A percentile compares a stretch with the other conserved stretches of the same genome.
These are phyloP conservation scores for Cryptococcus deneoformans DNA, from an alignment of 1,284 basidiomycete genomes.

Conservation along the genomic window DNA sequence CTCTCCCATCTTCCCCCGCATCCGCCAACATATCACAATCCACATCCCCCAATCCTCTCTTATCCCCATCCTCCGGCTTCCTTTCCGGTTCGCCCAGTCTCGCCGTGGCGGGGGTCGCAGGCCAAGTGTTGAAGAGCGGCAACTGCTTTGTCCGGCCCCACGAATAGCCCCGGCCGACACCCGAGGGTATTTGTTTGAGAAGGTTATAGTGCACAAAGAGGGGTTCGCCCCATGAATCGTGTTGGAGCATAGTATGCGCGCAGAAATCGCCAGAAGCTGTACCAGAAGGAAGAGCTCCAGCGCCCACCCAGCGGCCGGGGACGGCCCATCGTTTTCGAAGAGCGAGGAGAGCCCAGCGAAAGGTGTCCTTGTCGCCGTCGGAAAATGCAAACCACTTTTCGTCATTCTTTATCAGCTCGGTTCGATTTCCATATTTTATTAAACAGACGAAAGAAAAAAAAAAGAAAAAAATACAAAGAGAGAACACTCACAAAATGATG, in stretches of 20 bases:
- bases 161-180: constrained; percentile 44
- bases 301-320: constrained; percentile 52
- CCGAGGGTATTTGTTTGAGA: constrained; percentile 52
- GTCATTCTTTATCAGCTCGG: neutral
- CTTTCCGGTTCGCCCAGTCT: constrained; percentile 29
- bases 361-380: constrained; percentile 56
- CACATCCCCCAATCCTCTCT: constrained; percentile 40
- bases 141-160: constrained; percentile 51
- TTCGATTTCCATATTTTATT: constrained; percentile 2
- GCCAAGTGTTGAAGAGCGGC: constrained; percentile 39
- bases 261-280: constrained; percentile 47
- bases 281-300: constrained; percentile 45
- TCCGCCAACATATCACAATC: constrained; percentile 54
- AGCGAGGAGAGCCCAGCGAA: constrained; percentile 52
- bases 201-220: constrained; percentile 54
- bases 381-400: constrained; percentile 52
- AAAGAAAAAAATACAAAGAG: neutral
- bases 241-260: constrained; percentile 53
- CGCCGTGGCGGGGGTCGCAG: constrained; percentile 29
- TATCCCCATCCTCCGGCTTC: constrained; percentile 30
- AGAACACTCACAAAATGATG: constrained; percentile 32
- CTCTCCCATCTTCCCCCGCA: constrained; percentile 46
- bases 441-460: neutral
- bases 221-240: constrained; percentile 50
- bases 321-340: constrained; percentile 55